These are phyloP conservation scores for Calonectria montana DNA, from an alignment of 2,329 filamentous ascomycete species.

Conservation along the genomic window DNA sequence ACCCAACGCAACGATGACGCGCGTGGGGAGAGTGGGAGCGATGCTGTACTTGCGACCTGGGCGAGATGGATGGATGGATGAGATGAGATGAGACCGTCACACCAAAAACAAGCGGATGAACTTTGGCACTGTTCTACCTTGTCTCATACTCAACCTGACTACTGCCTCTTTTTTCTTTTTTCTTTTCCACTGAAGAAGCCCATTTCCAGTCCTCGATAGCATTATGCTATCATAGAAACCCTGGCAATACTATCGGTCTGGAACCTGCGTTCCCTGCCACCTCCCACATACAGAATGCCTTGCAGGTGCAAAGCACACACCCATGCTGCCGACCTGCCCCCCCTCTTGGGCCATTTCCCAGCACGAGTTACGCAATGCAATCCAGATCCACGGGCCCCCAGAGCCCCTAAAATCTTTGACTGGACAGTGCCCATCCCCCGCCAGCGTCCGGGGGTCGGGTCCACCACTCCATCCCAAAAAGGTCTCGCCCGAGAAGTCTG, in stretches of 20 bases:
- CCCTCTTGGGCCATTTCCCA: not conserved
- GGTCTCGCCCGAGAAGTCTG: constrained; percentile 3
- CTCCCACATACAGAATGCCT: constrained; percentile 12
- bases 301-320: not conserved
- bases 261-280: not conserved
- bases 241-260: not conserved
- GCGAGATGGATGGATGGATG: constrained; percentile 12
- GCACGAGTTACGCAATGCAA: constrained; percentile 21
- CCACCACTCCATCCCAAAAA: constrained; percentile 9
- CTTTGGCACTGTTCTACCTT: not conserved
- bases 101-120: constrained; percentile 8
- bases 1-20: not conserved
- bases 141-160: not conserved
- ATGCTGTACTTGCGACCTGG: not conserved
- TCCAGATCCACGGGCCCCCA: constrained; percentile 18
- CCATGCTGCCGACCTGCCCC: not conserved
- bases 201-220: not conserved
- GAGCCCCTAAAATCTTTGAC: not conserved
- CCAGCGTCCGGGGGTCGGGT: not conserved
- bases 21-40: not conserved
- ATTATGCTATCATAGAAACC: not conserved
- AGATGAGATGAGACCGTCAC: constrained; percentile 25
- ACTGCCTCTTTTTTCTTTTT: not conserved
- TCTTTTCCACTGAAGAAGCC: not conserved
- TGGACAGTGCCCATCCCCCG: not conserved